Evolutionary conservation across 495 filamentous ascomycete species (phyloP).

Genomic region (Penicillium arizonense): DNA sequence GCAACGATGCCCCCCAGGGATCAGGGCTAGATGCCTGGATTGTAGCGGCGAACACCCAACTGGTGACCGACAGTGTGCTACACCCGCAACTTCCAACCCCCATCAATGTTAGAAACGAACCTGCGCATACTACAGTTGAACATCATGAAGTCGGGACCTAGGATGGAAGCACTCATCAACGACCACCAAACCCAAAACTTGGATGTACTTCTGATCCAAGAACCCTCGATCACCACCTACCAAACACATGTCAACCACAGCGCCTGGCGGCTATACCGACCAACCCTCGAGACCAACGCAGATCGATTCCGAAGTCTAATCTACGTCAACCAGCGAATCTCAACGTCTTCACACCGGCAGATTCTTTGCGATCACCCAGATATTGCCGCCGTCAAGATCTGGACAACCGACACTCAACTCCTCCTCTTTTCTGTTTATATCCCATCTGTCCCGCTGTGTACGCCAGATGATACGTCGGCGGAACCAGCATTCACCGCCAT

Average conservation of each 20-base stretch:
- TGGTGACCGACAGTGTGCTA: conserved; percentile 13
- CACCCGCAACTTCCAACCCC: conserved; percentile 1
- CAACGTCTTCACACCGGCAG: conserved; percentile 22
- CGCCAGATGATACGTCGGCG: not conserved
- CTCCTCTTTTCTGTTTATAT: conserved; percentile 25
- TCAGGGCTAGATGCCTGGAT: conserved; percentile 16
- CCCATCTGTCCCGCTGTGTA: conserved; percentile 6
- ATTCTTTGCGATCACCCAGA: conserved; percentile 26
- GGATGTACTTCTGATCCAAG: conserved; percentile 27
- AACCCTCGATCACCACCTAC: conserved; percentile 21
- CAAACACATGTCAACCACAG: conserved; percentile 27
- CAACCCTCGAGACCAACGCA: conserved; percentile 10
- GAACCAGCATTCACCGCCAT: conserved; percentile 14
- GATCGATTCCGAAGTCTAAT: conserved; percentile 20
- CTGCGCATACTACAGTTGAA: conserved; percentile 30
- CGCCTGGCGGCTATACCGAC: conserved; percentile 25
- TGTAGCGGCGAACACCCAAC: conserved; percentile 22
- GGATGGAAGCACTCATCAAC: conserved; percentile 33
- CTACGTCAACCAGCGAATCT: conserved; percentile 25
- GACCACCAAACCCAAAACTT: conserved; percentile 23
- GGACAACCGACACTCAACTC: conserved; percentile 17
- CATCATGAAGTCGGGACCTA: conserved; percentile 22
- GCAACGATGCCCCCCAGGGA: conserved; percentile 14
- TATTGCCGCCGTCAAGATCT: conserved; percentile 23
- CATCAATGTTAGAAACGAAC: conserved; percentile 19